Evolutionary conservation across 257 asterid genomes (phyloP), one percentile per base, ranked within the genome.

Genomic region (Rauvolfia tetraphylla): DNA sequence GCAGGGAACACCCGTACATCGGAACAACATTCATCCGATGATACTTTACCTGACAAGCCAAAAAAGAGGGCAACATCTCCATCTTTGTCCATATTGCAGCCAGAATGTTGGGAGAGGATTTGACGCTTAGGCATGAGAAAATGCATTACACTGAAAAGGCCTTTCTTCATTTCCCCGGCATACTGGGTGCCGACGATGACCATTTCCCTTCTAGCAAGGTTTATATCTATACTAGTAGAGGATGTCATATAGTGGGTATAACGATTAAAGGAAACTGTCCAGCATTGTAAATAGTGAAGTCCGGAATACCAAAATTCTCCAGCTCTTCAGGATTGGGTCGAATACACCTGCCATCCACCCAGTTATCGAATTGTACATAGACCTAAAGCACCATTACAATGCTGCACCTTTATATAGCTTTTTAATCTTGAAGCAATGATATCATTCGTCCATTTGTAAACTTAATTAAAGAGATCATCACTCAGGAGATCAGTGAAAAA

Each of bases 111-210:
- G 57, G 98, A 92, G 69, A 94, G 97, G 74, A 94, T 91, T 31
- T 84, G 86, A 7, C 97, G 96, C 89, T 84, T 90, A 70, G 98
- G 98, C 98, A 94, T 94, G 85, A 94, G 96, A 83, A 90, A 94
- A 81, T 92, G 98, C 98, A 94, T 94, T 2, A 94, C 68, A 39
- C 98, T 84, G 87, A 94, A 94, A 42, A 94, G 89, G 4, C 98
- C 98, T 80, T 93, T 93, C 89, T 93, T 93, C 98, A 93, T 93
- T 82, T 91, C 98, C 79, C 98, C 97, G 6, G 98, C 98, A 78
- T 92, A 93, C 78, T 89, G 97, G 46, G 96, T 92, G 42, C 97
- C 97, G 22, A 90, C 91, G 75, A 92, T 92, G 58, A 92, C 93
- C 97, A 92, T 92, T 78, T 92, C 97, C 77, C 84, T 85, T 83